phyloP scores from a whole-genome alignment of 2,329 filamentous ascomycete species.

The Cladobotryum protrusum region DNA sequence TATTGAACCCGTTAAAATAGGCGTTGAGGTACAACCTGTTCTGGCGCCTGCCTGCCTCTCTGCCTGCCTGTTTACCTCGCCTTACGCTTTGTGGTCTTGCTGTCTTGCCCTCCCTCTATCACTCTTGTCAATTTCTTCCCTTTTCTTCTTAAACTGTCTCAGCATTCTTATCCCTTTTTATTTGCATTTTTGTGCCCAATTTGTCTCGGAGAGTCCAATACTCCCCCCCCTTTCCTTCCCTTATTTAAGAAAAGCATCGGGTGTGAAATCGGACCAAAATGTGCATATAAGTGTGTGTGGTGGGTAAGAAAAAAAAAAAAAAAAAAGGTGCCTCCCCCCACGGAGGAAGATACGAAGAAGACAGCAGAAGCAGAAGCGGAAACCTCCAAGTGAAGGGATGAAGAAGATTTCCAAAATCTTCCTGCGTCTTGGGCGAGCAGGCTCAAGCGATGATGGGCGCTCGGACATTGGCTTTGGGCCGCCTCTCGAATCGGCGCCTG shows the following conservation, averaged over 20 bases:
- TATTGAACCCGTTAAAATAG: no score
- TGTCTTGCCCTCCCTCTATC: not conserved
- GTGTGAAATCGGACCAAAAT: not conserved
- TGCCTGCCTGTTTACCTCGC: not conserved
- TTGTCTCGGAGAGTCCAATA: no score
- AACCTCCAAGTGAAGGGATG: conserved; percentile 18
- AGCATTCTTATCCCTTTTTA: not conserved
- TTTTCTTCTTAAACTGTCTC: not conserved
- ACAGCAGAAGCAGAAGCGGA: not conserved
- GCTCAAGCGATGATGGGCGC: conserved; percentile 13
- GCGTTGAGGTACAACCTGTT: no score
- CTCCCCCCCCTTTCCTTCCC: not conserved
- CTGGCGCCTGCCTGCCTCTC: not conserved
- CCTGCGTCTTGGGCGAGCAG: conserved; percentile 24
- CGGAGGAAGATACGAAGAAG: not conserved
- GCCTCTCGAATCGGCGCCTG: conserved; percentile 21
- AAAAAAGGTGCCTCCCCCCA: not conserved
- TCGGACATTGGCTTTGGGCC: conserved; percentile 8
- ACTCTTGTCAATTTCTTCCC: not conserved
- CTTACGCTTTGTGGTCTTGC: not conserved
- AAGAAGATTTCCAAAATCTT: conserved; percentile 33
- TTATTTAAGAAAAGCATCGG: not conserved
- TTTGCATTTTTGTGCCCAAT: not conserved
- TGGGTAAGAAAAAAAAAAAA: not conserved
- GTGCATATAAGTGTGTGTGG: not conserved